Conservation (phyloP, 2,329 filamentous ascomycete genomes). For the Dendrostoma leiphaemia region DNA sequence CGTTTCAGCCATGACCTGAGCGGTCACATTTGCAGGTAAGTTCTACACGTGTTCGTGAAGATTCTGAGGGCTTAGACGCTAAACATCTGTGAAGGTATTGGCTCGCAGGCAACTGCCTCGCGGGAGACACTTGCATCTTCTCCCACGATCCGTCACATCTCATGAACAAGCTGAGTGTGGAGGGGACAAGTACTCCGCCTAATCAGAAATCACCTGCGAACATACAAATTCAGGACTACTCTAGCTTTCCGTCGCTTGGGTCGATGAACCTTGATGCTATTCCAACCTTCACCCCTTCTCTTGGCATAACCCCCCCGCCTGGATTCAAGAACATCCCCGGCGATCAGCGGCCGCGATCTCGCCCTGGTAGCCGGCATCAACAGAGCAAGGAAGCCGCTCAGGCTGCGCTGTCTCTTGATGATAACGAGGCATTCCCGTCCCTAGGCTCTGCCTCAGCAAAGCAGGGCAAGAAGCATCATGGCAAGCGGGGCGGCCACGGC, state of each 20-base stretch:
- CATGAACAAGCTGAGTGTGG: conserved; percentile 75
- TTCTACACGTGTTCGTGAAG: conserved; percentile 29
- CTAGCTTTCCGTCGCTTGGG: conserved; percentile 77
- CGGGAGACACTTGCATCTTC: conserved; percentile 92
- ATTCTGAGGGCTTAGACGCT: conserved; percentile 13
- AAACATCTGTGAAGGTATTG: conserved; percentile 67
- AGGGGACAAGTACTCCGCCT: conserved; percentile 66
- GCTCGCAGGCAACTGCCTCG: conserved; percentile 92
- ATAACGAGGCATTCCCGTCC: conserved; percentile 92
- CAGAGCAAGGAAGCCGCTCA: conserved; percentile 57
- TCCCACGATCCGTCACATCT: conserved; percentile 91
- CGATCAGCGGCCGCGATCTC: conserved; percentile 72
- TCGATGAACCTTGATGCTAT: conserved; percentile 59
- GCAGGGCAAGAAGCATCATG: conserved; percentile 86
- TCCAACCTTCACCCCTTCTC: conserved; percentile 49
- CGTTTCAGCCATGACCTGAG: conserved; percentile 95
- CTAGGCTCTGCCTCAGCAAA: conserved; percentile 75
- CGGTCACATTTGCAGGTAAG: conserved; percentile 96
- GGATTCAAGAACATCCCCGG: conserved; percentile 63
- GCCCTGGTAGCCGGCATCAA: conserved; percentile 81
- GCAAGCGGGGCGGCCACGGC: conserved; percentile 82
- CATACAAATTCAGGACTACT: conserved; percentile 80
- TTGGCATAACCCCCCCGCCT: conserved; percentile 63
- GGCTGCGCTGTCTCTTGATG: conserved; percentile 77
- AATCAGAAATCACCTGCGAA: conserved; percentile 59